phyloP scores from a whole-genome alignment of 2,329 filamentous ascomycete genomes.

The Fusarium chuoi region DNA sequence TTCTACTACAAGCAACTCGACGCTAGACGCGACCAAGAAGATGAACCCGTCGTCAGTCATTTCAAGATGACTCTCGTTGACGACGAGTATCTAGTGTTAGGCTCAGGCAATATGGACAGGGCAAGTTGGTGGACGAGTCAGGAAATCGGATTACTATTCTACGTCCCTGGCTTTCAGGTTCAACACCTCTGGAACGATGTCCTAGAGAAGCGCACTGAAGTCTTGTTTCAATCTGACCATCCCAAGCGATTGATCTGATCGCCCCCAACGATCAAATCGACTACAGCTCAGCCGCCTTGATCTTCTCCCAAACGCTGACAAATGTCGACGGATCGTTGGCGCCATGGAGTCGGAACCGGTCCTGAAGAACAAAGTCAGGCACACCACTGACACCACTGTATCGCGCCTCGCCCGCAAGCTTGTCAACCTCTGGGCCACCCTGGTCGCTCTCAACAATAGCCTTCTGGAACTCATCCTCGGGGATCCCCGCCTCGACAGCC shows the following conservation, averaged over 20 bases:
- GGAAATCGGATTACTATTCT: conserved; percentile 76
- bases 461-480: conserved; percentile 50
- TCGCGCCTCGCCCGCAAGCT: conserved; percentile 43
- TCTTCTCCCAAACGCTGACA: conserved; percentile 70
- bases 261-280: neutral
- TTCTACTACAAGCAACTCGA: conserved; percentile 65
- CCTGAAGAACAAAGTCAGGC: conserved; percentile 78
- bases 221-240: conserved; percentile 46
- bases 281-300: conserved; percentile 50
- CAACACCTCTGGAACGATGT: conserved; percentile 53
- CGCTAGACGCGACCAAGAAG: conserved; percentile 43
- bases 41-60: conserved; percentile 78
- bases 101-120: conserved; percentile 85
- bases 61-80: conserved; percentile 83
- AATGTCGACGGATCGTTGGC: conserved; percentile 75
- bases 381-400: conserved; percentile 67
- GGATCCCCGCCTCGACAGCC: conserved; percentile 58
- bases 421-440: conserved; percentile 54
- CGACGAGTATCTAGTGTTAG: conserved; percentile 72
- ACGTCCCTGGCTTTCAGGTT: conserved; percentile 53
- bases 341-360: conserved; percentile 72
- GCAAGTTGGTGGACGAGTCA: conserved; percentile 90
- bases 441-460: conserved; percentile 58
- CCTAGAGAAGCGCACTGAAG: conserved; percentile 50
- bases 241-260: conserved; percentile 2